A percentile compares a stretch with the other conserved stretches of the same genome.
These are phyloP conservation scores for Astraeus odoratus DNA, from an alignment of 768 basidiomycete species.

Conservation along the genomic window DNA sequence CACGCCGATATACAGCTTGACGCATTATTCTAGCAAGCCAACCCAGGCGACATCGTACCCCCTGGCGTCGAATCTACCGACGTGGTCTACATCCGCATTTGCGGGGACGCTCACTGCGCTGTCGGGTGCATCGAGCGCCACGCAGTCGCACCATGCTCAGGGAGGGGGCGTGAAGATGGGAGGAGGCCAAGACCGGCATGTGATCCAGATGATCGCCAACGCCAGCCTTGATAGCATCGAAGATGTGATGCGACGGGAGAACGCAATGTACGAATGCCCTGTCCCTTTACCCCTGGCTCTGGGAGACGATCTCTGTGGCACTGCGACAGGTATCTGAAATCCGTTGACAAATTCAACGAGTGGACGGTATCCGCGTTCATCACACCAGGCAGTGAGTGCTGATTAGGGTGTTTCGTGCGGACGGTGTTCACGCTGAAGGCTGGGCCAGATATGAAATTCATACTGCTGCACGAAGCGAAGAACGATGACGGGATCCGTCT, in stretches of 20 bases:
- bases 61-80: constrained; percentile 75
- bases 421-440: constrained; percentile 14
- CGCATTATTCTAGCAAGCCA: constrained; percentile 77
- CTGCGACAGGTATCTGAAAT: constrained; percentile 79
- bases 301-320: constrained; percentile 8
- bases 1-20: constrained; percentile 77
- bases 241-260: constrained; percentile 82
- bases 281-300: constrained; percentile 9
- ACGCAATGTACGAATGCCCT: constrained; percentile 55
- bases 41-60: constrained; percentile 52
- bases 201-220: constrained; percentile 98
- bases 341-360: constrained; percentile 96
- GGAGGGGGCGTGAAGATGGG: constrained; percentile 65
- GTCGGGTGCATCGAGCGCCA: constrained; percentile 75
- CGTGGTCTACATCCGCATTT: constrained; percentile 89
- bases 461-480: constrained; percentile 89
- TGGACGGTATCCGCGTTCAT: constrained; percentile 98
- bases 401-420: not conserved
- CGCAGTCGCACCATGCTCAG: constrained; percentile 51
- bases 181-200: constrained; percentile 83
- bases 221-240: constrained; percentile 93
- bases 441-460: constrained; percentile 82
- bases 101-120: constrained; percentile 83
- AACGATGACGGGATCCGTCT: constrained; percentile 94
- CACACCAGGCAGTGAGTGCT: constrained; percentile 81